Evolutionary conservation across 2,329 filamentous ascomycete genomes (phyloP).

Genomic region (Colletotrichum neosansevieriae): DNA sequence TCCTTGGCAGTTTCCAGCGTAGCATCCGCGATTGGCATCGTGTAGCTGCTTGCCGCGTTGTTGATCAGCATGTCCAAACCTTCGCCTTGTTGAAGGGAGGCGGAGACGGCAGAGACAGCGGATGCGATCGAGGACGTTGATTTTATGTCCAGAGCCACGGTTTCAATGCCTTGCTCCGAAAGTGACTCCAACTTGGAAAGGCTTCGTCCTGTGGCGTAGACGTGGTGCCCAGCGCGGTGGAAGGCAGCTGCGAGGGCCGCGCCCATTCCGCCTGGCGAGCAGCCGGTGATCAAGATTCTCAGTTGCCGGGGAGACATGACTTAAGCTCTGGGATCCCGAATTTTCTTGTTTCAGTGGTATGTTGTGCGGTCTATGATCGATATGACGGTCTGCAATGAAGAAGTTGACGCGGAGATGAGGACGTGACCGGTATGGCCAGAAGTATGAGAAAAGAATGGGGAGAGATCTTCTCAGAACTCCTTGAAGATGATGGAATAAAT

Average conservation of each 20-base stretch:
- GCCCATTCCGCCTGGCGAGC: constrained; percentile 46
- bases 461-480: too few species aligned
- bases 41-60: constrained; percentile 47
- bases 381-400: too few species aligned
- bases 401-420: too few species aligned
- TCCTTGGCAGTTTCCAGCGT: constrained; percentile 44
- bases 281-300: constrained; percentile 45
- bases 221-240: constrained; percentile 45
- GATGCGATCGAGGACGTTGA: constrained; percentile 44
- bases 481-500: too few species aligned
- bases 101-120: constrained; percentile 33
- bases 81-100: background rate
- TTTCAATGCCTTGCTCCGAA: constrained; percentile 42
- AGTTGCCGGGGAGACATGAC: background rate
- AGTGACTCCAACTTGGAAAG: constrained; percentile 44
- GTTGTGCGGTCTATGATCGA: too few species aligned
- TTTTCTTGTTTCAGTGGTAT: too few species aligned
- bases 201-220: constrained; percentile 50
- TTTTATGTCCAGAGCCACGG: constrained; percentile 50
- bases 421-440: too few species aligned
- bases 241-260: constrained; percentile 44
- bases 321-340: too few species aligned
- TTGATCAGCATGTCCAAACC: constrained; percentile 49
- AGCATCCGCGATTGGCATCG: constrained; percentile 47
- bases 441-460: too few species aligned